Percentiles rank a stretch among this genome's conserved stretches.
Conservation (phyloP, 495 filamentous ascomycete species). For the Penicillium macrosclerotiorum region DNA sequence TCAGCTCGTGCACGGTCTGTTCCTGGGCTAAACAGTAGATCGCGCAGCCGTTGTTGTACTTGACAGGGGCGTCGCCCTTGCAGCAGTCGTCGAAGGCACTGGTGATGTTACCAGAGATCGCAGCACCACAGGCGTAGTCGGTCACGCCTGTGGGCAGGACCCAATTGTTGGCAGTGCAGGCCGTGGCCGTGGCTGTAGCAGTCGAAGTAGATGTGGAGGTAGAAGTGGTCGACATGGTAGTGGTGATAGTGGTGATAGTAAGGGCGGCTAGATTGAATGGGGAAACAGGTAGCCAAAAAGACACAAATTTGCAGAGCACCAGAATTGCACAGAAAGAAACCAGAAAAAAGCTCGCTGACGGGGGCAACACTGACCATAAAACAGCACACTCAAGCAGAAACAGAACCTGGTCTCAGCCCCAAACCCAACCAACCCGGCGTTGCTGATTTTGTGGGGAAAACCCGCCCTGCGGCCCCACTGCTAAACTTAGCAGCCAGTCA, state of each 20-base stretch:
- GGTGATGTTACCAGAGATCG: constrained; percentile 35
- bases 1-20: constrained; percentile 36
- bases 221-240: constrained; percentile 22
- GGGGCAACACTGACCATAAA: no score
- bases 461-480: no score
- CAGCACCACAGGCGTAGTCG: constrained; percentile 44
- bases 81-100: constrained; percentile 46
- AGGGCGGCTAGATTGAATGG: background rate
- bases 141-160: constrained; percentile 36
- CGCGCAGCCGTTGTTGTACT: constrained; percentile 47
- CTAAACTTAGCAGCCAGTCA: no score
- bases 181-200: constrained; percentile 20
- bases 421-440: no score
- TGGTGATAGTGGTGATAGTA: constrained; percentile 3
- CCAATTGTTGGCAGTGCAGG: constrained; percentile 32
- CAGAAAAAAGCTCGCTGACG: no score
- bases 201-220: constrained; percentile 25
- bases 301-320: background rate
- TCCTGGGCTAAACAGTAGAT: constrained; percentile 50
- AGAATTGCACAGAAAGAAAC: no score
- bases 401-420: no score
- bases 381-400: no score
- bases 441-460: no score
- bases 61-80: constrained; percentile 33
- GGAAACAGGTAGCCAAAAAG: background rate